Evolutionary conservation across 2,329 filamentous ascomycete species (phyloP).

Genomic region (Beauveria sp.): DNA sequence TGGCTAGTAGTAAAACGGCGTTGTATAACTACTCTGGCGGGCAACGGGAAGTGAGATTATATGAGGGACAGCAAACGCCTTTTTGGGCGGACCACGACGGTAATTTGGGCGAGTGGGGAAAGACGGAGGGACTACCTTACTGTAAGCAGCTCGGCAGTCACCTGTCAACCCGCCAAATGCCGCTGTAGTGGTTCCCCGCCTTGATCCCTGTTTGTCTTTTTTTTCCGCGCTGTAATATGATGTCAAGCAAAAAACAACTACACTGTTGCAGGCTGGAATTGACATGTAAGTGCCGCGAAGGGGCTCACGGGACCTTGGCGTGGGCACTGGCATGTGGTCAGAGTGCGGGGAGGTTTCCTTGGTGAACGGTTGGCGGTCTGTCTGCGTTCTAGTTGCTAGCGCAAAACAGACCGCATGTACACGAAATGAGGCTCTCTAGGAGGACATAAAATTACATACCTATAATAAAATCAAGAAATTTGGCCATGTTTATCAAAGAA

Average conservation of each 20-base stretch:
- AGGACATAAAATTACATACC: neutral
- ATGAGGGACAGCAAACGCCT: neutral
- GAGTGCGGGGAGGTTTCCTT: neutral
- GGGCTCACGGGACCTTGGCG: conserved; percentile 3
- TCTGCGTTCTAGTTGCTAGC: neutral
- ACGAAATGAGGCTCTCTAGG: too few relatives aligned
- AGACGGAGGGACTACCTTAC: neutral
- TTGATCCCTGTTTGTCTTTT: neutral
- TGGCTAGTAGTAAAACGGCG: neutral
- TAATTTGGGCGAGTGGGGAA: conserved; percentile 3
- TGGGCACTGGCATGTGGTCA: conserved; percentile 12
- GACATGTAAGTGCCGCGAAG: neutral
- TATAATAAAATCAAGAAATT: neutral
- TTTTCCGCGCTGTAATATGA: neutral
- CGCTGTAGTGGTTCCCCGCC: too few relatives aligned
- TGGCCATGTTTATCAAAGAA: too few relatives aligned
- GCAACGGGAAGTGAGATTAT: neutral
- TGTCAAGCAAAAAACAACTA: neutral
- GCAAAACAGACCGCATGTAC: too few relatives aligned
- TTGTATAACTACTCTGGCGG: neutral
- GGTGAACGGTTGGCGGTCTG: neutral
- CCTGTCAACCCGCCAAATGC: neutral
- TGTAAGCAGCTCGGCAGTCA: neutral
- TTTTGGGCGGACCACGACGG: neutral
- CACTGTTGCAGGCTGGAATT: neutral